Evolutionary conservation across 108 stramenopile genomes (phyloP).

Genomic region (Nitzschia palea): DNA sequence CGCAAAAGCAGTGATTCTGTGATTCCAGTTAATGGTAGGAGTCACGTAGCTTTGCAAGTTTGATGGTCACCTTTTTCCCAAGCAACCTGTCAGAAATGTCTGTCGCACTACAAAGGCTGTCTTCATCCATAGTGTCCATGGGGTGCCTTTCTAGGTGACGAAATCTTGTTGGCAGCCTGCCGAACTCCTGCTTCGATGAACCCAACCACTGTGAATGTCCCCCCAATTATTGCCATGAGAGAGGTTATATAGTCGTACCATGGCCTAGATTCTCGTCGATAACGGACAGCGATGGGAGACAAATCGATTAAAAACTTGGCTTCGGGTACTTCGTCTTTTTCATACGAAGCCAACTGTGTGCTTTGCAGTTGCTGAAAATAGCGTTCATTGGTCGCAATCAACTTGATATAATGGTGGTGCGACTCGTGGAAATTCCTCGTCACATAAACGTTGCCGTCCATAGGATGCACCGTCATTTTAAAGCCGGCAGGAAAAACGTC

Average conservation of each 20-base stretch:
- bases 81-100: too few relatives aligned
- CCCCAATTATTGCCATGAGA: slow-evolving; percentile 92
- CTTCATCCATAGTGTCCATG: too few relatives aligned
- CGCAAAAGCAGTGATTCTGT: too few relatives aligned
- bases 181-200: slow-evolving; percentile 65
- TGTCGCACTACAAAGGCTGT: too few relatives aligned
- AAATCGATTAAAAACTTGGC: slow-evolving; percentile 84
- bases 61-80: too few relatives aligned
- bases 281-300: slow-evolving; percentile 75
- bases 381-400: slow-evolving; percentile 58
- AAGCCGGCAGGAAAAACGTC: slow-evolving; percentile 20
- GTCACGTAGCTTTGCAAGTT: too few relatives aligned
- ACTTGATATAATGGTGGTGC: slow-evolving; percentile 94
- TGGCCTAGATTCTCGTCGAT: slow-evolving; percentile 21
- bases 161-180: background rate
- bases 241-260: slow-evolving; percentile 96
- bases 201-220: slow-evolving; percentile 94
- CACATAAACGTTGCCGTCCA: slow-evolving; percentile 85
- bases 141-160: too few relatives aligned
- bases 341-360: slow-evolving; percentile 66
- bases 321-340: slow-evolving; percentile 61
- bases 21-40: too few relatives aligned
- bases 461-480: slow-evolving; percentile 41
- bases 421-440: slow-evolving; percentile 79
- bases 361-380: slow-evolving; percentile 62